Evolutionary conservation across 1,284 basidiomycete genomes (phyloP), one percentile per base, ranked within the genome.

Genomic region (Pisolithus thermaeus): DNA sequence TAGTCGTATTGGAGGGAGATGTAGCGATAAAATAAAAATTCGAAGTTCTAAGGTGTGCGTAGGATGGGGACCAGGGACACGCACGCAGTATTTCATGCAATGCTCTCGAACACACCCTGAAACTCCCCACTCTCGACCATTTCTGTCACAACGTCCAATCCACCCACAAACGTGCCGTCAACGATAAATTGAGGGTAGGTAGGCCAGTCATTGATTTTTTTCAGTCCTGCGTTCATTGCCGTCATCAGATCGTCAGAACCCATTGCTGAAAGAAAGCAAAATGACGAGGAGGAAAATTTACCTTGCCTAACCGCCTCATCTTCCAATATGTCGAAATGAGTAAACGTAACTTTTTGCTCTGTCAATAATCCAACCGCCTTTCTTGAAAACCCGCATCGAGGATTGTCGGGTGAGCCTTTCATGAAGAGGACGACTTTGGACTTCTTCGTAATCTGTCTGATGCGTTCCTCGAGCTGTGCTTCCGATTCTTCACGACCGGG

Each of bases 181-280:
- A 97, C 79, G 64, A 97, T 97, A 4, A 99, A 78, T 70, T 99
- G 96, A 12, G 96, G 96, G 67, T 92, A 94, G 3, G 96, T 99
- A 3, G 96, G 96, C 96, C 96, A 99, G 61, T 95, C 84, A 54
- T 94, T 96, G 48, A 80, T 56, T 41, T 68, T 71, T 59, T 83
- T 83, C 44, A 79, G 61, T n/a, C 74, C 75, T 77, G 49, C 64
- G 74, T 57, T 58, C 79, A 75, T 42, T 75, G 80, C 72, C 81
- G 87, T 71, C 82, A 80, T 69, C 87, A 87, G 64, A 85, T 86
- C 6, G 32, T 35, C 32, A 12, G 12, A 35, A 35, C 12, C 12
- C 32, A 35, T 16, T 12, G 12, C 12, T 76, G 79, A 58, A 71
- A 72, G 49, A 78, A 63, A 50, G 78, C 61, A 11, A 36, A 22